Percentiles rank a stretch among this genome's conserved stretches.
Conservation (phyloP, 2,329 filamentous ascomycete genomes). For the Penicillium sp. region DNA sequence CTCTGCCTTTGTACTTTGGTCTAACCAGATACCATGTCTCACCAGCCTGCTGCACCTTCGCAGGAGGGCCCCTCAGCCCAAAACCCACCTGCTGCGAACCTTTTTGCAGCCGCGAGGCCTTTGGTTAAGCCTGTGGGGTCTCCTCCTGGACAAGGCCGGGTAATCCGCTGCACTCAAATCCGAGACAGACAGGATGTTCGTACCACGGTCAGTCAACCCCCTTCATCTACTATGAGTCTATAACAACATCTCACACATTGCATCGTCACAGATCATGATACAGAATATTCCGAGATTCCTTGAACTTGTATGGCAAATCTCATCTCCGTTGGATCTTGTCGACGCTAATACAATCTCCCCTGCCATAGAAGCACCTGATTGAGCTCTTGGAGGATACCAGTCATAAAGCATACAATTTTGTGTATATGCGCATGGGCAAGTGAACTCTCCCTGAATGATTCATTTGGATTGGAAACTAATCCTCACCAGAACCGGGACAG, state of each 20-base stretch:
- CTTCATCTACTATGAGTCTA: neutral
- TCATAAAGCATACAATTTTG: slow-evolving; percentile 84
- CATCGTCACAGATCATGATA: slow-evolving; percentile 68
- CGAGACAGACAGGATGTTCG: slow-evolving; percentile 3
- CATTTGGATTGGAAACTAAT: too few species aligned
- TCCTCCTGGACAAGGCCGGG: too few species aligned
- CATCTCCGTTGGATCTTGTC: neutral
- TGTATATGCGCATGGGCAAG: slow-evolving; percentile 80
- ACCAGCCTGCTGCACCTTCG: too few species aligned
- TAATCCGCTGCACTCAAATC: neutral
- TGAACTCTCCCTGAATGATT: neutral
- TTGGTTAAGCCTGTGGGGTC: too few species aligned
- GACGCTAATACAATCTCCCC: neutral
- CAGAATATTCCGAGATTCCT: slow-evolving; percentile 91
- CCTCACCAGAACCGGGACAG: too few species aligned
- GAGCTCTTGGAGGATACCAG: slow-evolving; percentile 70
- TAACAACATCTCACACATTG: slow-evolving; percentile 5
- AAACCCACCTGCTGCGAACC: too few species aligned
- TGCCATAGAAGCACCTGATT: slow-evolving; percentile 65
- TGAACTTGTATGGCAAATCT: slow-evolving; percentile 48
- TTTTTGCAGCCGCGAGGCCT: too few species aligned
- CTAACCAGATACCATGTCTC: too few species aligned
- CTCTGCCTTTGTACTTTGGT: too few species aligned
- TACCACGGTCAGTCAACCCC: slow-evolving; percentile 6
- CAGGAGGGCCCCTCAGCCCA: too few species aligned